Evolutionary conservation across 306 rosid species (phyloP).

Genomic region (Coriaria nepalensis): DNA sequence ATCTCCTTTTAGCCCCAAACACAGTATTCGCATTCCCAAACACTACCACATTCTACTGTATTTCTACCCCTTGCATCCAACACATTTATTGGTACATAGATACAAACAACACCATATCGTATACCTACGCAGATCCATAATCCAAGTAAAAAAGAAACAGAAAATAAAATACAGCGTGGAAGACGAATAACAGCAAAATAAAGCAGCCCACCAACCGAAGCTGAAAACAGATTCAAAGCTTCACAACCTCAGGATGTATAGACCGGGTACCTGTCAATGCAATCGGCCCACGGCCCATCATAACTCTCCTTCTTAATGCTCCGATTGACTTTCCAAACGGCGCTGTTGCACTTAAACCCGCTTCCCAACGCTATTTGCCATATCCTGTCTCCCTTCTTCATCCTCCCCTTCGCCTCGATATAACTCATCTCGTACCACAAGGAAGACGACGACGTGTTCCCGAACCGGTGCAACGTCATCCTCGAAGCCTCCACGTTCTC

Average conservation of each 20-base stretch:
- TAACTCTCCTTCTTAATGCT: slow-evolving; percentile 30
- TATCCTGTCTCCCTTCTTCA: slow-evolving; percentile 72
- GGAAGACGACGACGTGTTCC: slow-evolving; percentile 91
- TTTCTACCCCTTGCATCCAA: too few relatives aligned
- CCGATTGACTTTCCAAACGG: slow-evolving; percentile 81
- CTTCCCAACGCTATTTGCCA: slow-evolving; percentile 98
- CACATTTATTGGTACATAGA: too few relatives aligned
- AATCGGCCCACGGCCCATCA: slow-evolving; percentile 79
- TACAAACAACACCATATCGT: too few relatives aligned
- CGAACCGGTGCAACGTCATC: slow-evolving; percentile 82
- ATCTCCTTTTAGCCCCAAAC: too few relatives aligned
- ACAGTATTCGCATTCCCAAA: too few relatives aligned
- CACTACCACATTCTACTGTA: too few relatives aligned
- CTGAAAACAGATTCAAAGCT: slow-evolving; percentile 37
- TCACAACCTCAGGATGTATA: slow-evolving; percentile 81
- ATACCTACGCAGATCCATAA: too few relatives aligned
- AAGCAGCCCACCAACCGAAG: background rate
- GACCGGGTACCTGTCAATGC: slow-evolving; percentile 76
- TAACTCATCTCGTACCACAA: slow-evolving; percentile 81
- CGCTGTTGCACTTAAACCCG: slow-evolving; percentile 89
- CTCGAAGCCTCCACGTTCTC: slow-evolving; percentile 96
- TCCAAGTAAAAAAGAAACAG: too few relatives aligned
- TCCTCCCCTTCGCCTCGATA: slow-evolving; percentile 78
- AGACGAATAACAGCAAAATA: background rate
- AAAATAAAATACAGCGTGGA: background rate